Conservation (phyloP, 2,329 filamentous ascomycete genomes). For the Fusarium camptoceras region DNA sequence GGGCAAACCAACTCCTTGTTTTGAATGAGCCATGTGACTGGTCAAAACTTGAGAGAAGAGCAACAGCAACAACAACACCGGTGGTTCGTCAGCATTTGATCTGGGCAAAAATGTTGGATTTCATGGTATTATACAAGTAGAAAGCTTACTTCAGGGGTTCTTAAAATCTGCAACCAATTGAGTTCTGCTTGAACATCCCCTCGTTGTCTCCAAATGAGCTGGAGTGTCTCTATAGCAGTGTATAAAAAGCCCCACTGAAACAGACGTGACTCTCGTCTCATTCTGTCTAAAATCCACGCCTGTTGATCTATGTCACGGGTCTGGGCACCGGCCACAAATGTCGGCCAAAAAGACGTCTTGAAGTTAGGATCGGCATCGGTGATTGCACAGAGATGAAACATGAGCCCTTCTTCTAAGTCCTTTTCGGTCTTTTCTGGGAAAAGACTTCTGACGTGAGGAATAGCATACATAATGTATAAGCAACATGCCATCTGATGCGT, state of each 20-base stretch:
- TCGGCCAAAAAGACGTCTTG: conserved; percentile 25
- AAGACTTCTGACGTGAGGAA: background rate
- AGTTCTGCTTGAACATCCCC: background rate
- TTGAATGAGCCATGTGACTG: too few species aligned
- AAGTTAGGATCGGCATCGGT: conserved; percentile 16
- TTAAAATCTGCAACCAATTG: conserved; percentile 16
- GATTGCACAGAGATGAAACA: background rate
- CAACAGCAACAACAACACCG: too few species aligned
- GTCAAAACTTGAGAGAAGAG: too few species aligned
- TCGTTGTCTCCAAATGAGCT: conserved; percentile 8
- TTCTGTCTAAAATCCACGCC: conserved; percentile 9
- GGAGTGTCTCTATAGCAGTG: conserved; percentile 15
- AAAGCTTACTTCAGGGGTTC: conserved; percentile 14
- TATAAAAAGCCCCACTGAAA: conserved; percentile 19
- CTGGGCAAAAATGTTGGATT: too few species aligned
- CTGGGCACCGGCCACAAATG: conserved; percentile 16
- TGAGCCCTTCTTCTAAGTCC: background rate
- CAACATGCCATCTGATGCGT: conserved; percentile 17
- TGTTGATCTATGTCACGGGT: background rate
- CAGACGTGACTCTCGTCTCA: background rate
- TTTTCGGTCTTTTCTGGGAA: background rate
- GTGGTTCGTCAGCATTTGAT: too few species aligned
- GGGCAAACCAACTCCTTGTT: too few species aligned
- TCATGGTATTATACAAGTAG: too few species aligned
- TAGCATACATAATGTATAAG: conserved; percentile 12